Percentiles rank a stretch among this genome's conserved stretches.
Conservation (phyloP, 805 yeast species). For the Hanseniaspora mollemarum region DNA sequence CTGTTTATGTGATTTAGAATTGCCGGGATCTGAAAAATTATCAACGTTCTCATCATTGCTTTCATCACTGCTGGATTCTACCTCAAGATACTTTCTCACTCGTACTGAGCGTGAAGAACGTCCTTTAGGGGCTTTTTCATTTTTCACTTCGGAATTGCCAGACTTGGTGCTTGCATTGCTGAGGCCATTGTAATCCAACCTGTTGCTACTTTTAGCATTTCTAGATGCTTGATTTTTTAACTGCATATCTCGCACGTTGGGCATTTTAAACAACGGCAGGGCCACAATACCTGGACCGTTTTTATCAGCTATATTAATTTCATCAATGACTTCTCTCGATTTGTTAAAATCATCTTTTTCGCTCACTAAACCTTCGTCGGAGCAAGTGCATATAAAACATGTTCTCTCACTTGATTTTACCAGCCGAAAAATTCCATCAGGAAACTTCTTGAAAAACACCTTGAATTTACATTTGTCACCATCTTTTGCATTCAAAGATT, state of each 20-base stretch:
- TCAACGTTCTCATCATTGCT: background rate
- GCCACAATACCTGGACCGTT: background rate
- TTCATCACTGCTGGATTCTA: no score
- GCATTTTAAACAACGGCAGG: background rate
- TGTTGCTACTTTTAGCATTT: background rate
- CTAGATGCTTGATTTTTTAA: background rate
- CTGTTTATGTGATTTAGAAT: no score
- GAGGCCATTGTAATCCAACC: no score
- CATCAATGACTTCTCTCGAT: conserved; percentile 1
- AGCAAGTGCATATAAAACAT: conserved; percentile 8
- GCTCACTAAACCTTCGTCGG: background rate
- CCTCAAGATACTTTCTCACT: background rate
- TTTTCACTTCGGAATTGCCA: background rate
- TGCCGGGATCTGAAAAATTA: background rate
- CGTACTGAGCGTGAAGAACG: background rate
- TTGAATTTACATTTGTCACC: conserved; percentile 1
- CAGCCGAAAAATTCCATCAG: conserved; percentile 4
- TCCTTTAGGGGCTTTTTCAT: background rate
- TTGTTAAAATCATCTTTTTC: background rate
- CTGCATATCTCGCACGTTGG: background rate
- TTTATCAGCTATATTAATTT: background rate
- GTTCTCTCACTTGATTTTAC: conserved; percentile 7
- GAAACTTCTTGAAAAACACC: background rate
- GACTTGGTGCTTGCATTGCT: background rate
- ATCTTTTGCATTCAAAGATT: background rate